Evolutionary conservation across 441 rosid species (phyloP).

Genomic region (Pelargonium cotyledonis): DNA sequence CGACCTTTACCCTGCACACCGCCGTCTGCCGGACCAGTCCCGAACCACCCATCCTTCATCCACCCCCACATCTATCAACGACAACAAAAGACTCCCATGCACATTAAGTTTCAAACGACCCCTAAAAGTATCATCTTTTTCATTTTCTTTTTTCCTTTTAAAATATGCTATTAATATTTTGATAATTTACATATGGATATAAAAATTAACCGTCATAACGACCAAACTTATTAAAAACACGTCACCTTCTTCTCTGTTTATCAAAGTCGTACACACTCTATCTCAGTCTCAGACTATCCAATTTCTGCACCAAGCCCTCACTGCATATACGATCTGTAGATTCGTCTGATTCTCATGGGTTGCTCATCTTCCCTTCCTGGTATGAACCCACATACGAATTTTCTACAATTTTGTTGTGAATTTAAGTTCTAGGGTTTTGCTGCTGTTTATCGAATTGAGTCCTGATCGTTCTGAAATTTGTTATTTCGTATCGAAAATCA

Average conservation of each 20-base stretch:
- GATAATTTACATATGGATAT: too few species aligned
- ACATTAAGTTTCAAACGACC: too few species aligned
- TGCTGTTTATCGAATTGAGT: background rate
- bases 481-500: background rate
- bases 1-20: too few species aligned
- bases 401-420: background rate
- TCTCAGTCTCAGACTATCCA: background rate
- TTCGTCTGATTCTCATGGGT: constrained; percentile 44
- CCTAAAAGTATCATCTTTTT: too few species aligned
- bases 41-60: too few species aligned
- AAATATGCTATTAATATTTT: too few species aligned
- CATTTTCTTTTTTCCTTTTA: too few species aligned
- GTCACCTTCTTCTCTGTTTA: background rate
- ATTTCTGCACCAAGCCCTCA: background rate
- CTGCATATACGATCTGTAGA: background rate
- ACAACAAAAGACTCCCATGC: too few species aligned
- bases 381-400: constrained; percentile 4
- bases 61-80: too few species aligned
- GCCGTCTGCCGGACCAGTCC: too few species aligned
- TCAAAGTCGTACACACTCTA: background rate
- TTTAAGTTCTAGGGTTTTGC: constrained; percentile 16
- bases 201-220: background rate
- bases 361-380: constrained; percentile 91
- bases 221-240: background rate
- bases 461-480: constrained; percentile 6